Percentiles rank a stretch among this genome's conserved stretches.
These are phyloP conservation scores for Gentiana macrophylla DNA, from an alignment of 257 asterid genomes.

Conservation along the genomic window DNA sequence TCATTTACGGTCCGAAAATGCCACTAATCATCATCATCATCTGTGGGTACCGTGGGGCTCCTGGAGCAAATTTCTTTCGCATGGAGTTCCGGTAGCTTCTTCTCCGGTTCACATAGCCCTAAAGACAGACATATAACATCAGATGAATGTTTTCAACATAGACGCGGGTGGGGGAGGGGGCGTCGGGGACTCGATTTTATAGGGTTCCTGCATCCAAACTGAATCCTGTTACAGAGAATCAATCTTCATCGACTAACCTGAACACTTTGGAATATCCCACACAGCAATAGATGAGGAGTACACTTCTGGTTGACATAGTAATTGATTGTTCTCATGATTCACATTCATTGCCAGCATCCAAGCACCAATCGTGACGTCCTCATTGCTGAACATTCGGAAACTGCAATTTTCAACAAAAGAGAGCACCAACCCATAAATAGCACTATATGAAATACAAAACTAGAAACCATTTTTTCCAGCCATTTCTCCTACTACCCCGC, in stretches of 20 bases:
- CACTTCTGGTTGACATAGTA: slow-evolving; percentile 65
- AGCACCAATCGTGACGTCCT: slow-evolving; percentile 97
- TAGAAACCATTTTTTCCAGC: too few relatives aligned
- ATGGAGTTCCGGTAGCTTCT: slow-evolving; percentile 87
- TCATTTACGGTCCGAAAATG: background rate
- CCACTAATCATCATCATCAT: slow-evolving; percentile 38
- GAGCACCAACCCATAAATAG: background rate
- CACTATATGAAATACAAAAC: background rate
- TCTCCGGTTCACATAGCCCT: slow-evolving; percentile 95
- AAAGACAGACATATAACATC: background rate
- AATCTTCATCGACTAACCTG: slow-evolving; percentile 37
- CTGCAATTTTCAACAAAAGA: slow-evolving; percentile 27
- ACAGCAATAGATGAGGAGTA: slow-evolving; percentile 72
- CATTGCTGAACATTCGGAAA: slow-evolving; percentile 96
- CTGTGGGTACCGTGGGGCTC: slow-evolving; percentile 64
- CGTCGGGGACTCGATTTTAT: too few relatives aligned
- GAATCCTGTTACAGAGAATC: too few relatives aligned
- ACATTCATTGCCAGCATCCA: slow-evolving; percentile 99
- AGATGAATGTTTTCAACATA: too few relatives aligned
- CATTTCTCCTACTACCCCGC: too few relatives aligned
- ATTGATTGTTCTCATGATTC: slow-evolving; percentile 61
- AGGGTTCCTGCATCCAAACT: too few relatives aligned
- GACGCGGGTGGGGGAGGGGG: too few relatives aligned
- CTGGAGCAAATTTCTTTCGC: slow-evolving; percentile 58
- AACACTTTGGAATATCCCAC: slow-evolving; percentile 99